phyloP scores from a whole-genome alignment of 192 early-diverging fungal species.

The Coemansia aciculifera region DNA sequence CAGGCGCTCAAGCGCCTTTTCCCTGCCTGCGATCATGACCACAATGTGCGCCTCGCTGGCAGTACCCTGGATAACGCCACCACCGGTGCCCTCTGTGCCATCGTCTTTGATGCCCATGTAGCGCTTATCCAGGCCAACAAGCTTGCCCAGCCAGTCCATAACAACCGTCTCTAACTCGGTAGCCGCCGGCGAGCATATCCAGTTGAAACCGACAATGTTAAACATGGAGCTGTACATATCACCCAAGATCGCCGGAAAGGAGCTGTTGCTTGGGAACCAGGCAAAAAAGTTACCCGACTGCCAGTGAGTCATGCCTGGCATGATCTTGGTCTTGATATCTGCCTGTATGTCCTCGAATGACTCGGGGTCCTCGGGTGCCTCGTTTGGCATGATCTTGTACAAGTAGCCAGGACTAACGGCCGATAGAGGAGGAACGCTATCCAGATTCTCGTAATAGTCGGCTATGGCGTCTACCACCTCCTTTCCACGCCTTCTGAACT shows the following conservation, averaged over 20 bases:
- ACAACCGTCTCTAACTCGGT: slow-evolving; percentile 66
- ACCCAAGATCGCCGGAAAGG: slow-evolving; percentile 60
- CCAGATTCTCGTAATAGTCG: slow-evolving; percentile 61
- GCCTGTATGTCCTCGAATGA: slow-evolving; percentile 46
- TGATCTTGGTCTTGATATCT: slow-evolving; percentile 60
- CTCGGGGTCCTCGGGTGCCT: slow-evolving; percentile 59
- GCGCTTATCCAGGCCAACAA: slow-evolving; percentile 59
- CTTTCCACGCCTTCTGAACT: slow-evolving; percentile 62
- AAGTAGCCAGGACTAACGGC: slow-evolving; percentile 64
- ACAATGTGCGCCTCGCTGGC: slow-evolving; percentile 62
- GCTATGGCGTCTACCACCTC: slow-evolving; percentile 62
- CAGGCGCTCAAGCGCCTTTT: slow-evolving; percentile 49
- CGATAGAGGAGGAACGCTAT: slow-evolving; percentile 51
- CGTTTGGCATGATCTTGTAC: slow-evolving; percentile 54
- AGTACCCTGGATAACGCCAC: slow-evolving; percentile 66
- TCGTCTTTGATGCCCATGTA: slow-evolving; percentile 53
- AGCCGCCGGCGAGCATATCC: slow-evolving; percentile 58
- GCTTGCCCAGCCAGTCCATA: slow-evolving; percentile 66
- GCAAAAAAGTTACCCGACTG: slow-evolving; percentile 66
- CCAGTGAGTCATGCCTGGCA: slow-evolving; percentile 72
- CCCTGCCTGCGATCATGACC: slow-evolving; percentile 60
- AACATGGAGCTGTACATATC: slow-evolving; percentile 68
- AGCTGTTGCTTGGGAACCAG: slow-evolving; percentile 59
- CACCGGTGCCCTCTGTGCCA: slow-evolving; percentile 56
- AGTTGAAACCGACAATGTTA: slow-evolving; percentile 57